Evolutionary conservation across 139 green algal genomes (phyloP).

Genomic region (Choricystis sp.): DNA sequence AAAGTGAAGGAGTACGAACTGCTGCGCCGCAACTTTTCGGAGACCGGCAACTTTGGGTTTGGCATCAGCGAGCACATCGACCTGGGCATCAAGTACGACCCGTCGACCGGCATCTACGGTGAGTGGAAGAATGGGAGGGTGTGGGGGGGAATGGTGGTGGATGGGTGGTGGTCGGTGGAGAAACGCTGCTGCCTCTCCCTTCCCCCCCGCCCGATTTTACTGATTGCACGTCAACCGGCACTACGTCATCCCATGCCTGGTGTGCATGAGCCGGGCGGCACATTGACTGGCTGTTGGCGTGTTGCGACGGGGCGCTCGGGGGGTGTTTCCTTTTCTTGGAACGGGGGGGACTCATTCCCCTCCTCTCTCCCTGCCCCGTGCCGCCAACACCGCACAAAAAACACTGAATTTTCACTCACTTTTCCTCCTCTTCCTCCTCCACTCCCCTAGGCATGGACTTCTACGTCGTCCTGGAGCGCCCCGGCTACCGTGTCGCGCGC

Average conservation of each 20-base stretch:
- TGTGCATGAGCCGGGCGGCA: conserved; percentile 40
- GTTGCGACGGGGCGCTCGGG: too few relatives aligned
- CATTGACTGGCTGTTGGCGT: too few relatives aligned
- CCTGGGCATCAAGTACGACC: conserved; percentile 99
- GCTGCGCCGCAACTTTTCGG: conserved; percentile 89
- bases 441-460: conserved; percentile 91
- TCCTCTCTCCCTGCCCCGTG: too few relatives aligned
- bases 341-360: too few relatives aligned
- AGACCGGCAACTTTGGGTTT: conserved; percentile 92
- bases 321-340: too few relatives aligned
- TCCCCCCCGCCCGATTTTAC: conserved; percentile 24
- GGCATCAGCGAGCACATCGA: conserved; percentile 98
- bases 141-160: too few relatives aligned
- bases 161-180: too few relatives aligned
- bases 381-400: too few relatives aligned
- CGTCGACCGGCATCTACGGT: conserved; percentile 98
- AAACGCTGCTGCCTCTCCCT: too few relatives aligned
- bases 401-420: too few relatives aligned
- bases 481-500: conserved; percentile 82
- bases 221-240: conserved; percentile 29
- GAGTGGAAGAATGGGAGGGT: too few relatives aligned
- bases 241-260: conserved; percentile 7
- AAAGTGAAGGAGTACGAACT: conserved; percentile 99
- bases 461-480: conserved; percentile 92
- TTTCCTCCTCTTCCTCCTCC: neutral